phyloP scores from a whole-genome alignment of 1,284 basidiomycete species.

The Cerioporus squamosus region DNA sequence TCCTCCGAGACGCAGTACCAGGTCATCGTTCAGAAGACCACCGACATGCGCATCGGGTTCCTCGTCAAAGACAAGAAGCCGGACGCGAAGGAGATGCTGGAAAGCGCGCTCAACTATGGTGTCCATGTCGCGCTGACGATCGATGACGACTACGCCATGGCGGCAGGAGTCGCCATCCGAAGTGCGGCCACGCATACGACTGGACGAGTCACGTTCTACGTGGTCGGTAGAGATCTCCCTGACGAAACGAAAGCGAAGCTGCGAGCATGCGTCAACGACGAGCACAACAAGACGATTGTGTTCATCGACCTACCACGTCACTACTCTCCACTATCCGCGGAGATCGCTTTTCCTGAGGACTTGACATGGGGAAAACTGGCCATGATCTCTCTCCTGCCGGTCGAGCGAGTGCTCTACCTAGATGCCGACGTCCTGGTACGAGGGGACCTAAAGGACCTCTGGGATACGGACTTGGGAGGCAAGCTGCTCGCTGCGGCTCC shows the following conservation, averaged over 20 bases:
- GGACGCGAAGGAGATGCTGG: constrained; percentile 2
- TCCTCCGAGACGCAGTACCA: constrained; percentile 50
- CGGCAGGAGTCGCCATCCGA: constrained; percentile 51
- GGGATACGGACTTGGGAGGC: constrained; percentile 49
- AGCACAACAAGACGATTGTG: constrained; percentile 41
- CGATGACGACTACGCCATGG: constrained; percentile 50
- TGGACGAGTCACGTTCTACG: constrained; percentile 51
- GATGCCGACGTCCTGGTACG: constrained; percentile 58
- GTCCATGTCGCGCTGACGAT: constrained; percentile 52
- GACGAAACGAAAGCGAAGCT: constrained; percentile 42
- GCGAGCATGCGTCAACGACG: constrained; percentile 33
- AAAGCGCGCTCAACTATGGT: constrained; percentile 44
- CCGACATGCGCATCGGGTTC: constrained; percentile 60
- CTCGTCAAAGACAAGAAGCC: constrained; percentile 34
- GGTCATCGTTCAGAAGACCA: constrained; percentile 52
- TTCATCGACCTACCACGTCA: constrained; percentile 43
- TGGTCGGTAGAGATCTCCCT: constrained; percentile 51
- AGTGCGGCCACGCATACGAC: constrained; percentile 43
- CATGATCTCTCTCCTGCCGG: constrained; percentile 47
- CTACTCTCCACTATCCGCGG: constrained; percentile 17
- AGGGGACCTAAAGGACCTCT: constrained; percentile 44
- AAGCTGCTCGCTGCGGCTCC: constrained; percentile 46
- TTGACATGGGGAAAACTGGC: constrained; percentile 56
- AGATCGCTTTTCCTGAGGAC: constrained; percentile 37
- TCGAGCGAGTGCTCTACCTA: constrained; percentile 55